These are phyloP conservation scores for Gracilaria gracilis DNA, from an alignment of 23 red algal genomes.

Conservation along the genomic window DNA sequence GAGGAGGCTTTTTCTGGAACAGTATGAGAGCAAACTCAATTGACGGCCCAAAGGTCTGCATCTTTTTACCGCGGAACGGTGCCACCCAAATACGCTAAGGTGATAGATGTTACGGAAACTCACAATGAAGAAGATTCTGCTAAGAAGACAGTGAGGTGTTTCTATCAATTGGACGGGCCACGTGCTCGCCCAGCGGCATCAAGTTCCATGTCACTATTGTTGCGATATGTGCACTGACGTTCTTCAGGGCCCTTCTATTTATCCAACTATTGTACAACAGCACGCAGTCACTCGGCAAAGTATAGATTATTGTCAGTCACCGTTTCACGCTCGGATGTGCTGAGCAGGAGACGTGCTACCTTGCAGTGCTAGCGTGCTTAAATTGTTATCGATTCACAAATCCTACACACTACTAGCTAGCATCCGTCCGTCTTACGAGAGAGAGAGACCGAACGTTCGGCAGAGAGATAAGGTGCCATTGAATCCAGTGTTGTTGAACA, in stretches of 20 bases:
- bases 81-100: not conserved
- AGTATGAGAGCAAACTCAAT: constrained; percentile 5
- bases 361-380: not conserved
- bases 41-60: constrained; percentile 14
- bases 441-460: not conserved
- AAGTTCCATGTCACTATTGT: not conserved
- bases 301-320: not conserved
- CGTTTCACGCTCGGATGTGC: not conserved
- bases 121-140: not conserved
- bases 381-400: not conserved
- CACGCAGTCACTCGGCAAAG: not conserved
- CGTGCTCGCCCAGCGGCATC: not conserved
- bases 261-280: not conserved
- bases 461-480: not conserved
- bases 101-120: not conserved
- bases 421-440: not conserved
- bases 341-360: constrained; percentile 5
- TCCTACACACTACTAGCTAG: not conserved
- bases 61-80: not conserved
- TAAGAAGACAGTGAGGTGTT: not conserved
- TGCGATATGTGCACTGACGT: not conserved
- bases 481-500: not conserved
- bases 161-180: not conserved
- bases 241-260: not conserved
- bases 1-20: not conserved